These are phyloP conservation scores for Physcomitrium patens DNA, from an alignment of 225 moss, liverwort and hornwort genomes.

Conservation along the genomic window DNA sequence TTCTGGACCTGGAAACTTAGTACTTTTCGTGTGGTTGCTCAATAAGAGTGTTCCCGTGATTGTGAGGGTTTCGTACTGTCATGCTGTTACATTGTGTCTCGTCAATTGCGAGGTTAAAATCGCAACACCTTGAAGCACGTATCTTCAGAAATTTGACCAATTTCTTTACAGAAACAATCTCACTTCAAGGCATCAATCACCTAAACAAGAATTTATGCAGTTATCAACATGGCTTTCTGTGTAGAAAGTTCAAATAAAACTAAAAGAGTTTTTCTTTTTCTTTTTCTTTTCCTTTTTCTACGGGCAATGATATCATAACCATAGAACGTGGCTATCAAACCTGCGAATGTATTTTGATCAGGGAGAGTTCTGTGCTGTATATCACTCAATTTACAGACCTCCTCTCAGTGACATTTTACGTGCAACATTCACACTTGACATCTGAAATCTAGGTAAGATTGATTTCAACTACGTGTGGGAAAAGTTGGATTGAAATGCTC, in stretches of 20 bases:
- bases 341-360: not conserved
- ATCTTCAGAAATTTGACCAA: no score
- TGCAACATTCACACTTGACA: constrained; percentile 19
- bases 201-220: no score
- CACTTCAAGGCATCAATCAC: no score
- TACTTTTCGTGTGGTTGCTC: no score
- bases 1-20: not conserved
- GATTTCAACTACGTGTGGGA: constrained; percentile 11
- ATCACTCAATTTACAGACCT: not conserved
- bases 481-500: not conserved
- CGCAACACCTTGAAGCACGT: no score
- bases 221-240: not conserved
- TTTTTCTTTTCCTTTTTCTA: not conserved
- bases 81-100: no score
- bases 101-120: no score
- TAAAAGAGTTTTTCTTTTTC: not conserved
- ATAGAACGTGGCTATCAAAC: not conserved
- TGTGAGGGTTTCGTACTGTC: no score
- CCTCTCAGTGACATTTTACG: constrained; percentile 10
- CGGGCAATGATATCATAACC: not conserved
- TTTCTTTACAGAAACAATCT: no score
- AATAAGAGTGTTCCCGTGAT: no score
- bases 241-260: no score
- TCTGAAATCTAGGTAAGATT: constrained; percentile 16
- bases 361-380: not conserved